These are phyloP conservation scores for Lachnellula suecica DNA, from an alignment of 2,329 filamentous ascomycete genomes.

Conservation along the genomic window DNA sequence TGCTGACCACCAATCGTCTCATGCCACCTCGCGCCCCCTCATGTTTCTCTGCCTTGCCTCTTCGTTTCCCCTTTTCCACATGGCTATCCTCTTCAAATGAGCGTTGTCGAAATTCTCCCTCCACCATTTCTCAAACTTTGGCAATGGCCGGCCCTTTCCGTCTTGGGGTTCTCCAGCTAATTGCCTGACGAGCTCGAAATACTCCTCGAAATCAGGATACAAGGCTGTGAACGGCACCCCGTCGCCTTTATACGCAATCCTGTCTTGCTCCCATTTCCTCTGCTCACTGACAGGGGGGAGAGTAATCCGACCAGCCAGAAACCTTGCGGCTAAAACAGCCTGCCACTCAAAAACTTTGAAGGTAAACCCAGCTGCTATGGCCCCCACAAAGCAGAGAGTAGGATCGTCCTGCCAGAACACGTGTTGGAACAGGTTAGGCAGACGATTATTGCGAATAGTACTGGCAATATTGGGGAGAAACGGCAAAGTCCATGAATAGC, in stretches of 20 bases:
- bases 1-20: background rate
- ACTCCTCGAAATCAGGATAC: conserved; percentile 62
- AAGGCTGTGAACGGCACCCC: conserved; percentile 55
- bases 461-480: conserved; percentile 52
- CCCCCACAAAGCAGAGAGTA: conserved; percentile 56
- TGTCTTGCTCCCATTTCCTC: conserved; percentile 54
- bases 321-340: conserved; percentile 58
- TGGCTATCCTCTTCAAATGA: conserved; percentile 53
- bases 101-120: conserved; percentile 50
- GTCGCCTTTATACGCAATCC: conserved; percentile 54
- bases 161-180: conserved; percentile 47
- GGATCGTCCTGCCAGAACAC: conserved; percentile 55
- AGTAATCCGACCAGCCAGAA: conserved; percentile 52
- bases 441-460: conserved; percentile 50
- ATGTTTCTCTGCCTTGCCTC: conserved; percentile 29
- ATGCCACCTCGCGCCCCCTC: conserved; percentile 1
- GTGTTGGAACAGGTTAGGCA: conserved; percentile 57
- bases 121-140: conserved; percentile 47
- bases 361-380: conserved; percentile 56
- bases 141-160: conserved; percentile 44
- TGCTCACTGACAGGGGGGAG: conserved; percentile 51
- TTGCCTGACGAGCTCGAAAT: conserved; percentile 56
- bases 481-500: conserved; percentile 63
- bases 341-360: conserved; percentile 72
- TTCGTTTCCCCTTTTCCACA: conserved; percentile 56